Percentiles rank a stretch among this genome's conserved stretches.
Evolutionary conservation across 192 early-diverging fungal species (phyloP).

Genomic region (Phycomyces blakesleeanus): DNA sequence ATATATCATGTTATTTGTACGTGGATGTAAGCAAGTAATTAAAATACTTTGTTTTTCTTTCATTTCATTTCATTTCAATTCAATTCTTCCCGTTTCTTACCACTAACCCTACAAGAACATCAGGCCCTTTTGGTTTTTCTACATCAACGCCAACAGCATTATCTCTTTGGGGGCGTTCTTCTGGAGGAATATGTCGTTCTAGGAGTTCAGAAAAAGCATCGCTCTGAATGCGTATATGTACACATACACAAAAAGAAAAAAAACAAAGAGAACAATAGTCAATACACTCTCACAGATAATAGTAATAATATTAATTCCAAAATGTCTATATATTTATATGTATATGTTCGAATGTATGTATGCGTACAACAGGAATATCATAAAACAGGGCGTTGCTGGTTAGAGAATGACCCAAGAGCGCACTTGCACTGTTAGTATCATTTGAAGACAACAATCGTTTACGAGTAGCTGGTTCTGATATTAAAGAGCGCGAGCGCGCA

Average conservation of each 20-base stretch:
- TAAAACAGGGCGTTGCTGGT: slow-evolving; percentile 42
- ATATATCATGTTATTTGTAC: too few species aligned
- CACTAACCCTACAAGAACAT: slow-evolving; percentile 36
- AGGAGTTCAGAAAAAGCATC: slow-evolving; percentile 45
- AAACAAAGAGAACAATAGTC: not conserved
- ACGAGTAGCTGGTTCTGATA: not conserved
- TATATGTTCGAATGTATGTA: not conserved
- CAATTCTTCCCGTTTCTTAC: slow-evolving; percentile 21
- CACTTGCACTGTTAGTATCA: not conserved
- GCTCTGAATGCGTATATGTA: slow-evolving; percentile 30
- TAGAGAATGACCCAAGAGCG: slow-evolving; percentile 21
- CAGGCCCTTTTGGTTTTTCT: slow-evolving; percentile 34
- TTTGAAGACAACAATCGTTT: not conserved
- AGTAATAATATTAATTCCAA: too few species aligned
- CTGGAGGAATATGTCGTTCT: slow-evolving; percentile 41
- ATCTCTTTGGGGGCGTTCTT: slow-evolving; percentile 40
- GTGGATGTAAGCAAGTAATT: too few species aligned
- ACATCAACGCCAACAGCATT: slow-evolving; percentile 29
- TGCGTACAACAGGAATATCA: slow-evolving; percentile 46
- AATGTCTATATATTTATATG: not conserved
- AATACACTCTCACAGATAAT: too few species aligned
- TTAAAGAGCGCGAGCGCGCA: not conserved
- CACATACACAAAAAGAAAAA: not conserved
- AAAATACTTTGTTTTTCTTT: too few species aligned
- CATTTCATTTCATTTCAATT: too few species aligned